Evolutionary conservation across 2,329 filamentous ascomycete species (phyloP), one percentile per base, ranked within the genome.

Genomic region (Alternaria postmessia): DNA sequence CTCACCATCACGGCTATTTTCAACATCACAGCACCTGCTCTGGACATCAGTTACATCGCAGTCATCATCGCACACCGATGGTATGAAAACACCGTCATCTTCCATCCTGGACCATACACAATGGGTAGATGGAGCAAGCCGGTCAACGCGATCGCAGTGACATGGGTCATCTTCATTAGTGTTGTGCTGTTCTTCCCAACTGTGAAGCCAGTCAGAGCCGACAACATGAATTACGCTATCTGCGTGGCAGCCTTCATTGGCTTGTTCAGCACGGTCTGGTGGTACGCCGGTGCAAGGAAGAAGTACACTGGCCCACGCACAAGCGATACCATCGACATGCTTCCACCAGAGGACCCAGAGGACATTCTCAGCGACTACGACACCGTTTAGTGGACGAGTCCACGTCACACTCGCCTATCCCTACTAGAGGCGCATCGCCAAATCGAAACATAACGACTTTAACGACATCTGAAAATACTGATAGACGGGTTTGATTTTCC

Each of bases 91-190:
- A 76, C 80, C 41, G 82, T 87, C 42, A 77, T 79, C 26, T 87
- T 87, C 68, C 82, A 85, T 51, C 82, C 86, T 24, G 87, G 86
- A 0, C 87, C 86, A 2, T 88, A 84, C 67, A 86, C 83, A 0
- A 81, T 89, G 53, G 86, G 86, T 0, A 79, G 67, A 63, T 87
- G 83, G 84, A 83, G 84, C 54, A 81, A 81, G 49, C 81, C 82
- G 1, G 73, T 89, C 52, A 89, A 89, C 63, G 77, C 78, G 7
- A 74, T 88, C 12, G 85, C 87, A 2, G 81, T 87, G n/a, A 74
- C 77, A 4, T 89, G 88, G 88, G 87, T 89, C 4, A 64, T 83
- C 26, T 88, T 89, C 68, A 89, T 89, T 64, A 88, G 85, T 66
- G 79, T 85, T 9, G 82, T 89, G n/a, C 77, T 89, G 18, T 86